Conservation (phyloP, 345 rosid species). For the Moricandia arvensis region DNA sequence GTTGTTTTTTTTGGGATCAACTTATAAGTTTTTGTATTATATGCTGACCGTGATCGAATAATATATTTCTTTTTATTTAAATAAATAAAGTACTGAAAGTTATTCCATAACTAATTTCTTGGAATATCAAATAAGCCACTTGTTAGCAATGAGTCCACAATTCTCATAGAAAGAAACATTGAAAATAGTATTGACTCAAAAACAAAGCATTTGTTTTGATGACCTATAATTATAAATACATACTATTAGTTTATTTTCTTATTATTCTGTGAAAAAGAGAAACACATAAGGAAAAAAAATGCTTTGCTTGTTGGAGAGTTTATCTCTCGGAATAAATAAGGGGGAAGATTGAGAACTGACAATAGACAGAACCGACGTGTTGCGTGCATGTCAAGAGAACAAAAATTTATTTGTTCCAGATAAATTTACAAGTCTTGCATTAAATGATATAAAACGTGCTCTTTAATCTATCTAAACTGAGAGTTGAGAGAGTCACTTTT, state of each 20-base stretch:
- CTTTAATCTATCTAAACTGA: background rate
- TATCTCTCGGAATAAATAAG: constrained; percentile 2
- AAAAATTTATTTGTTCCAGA: constrained; percentile 2
- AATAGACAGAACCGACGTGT: constrained; percentile 28
- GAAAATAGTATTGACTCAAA: background rate
- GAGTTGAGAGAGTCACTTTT: background rate
- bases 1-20: too few species aligned
- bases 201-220: background rate
- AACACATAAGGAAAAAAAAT: constrained; percentile 4
- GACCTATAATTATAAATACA: too few species aligned
- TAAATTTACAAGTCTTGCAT: constrained; percentile 1
- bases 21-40: background rate
- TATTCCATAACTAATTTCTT: constrained; percentile 25
- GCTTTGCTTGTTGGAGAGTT: constrained; percentile 35
- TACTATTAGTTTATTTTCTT: background rate
- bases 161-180: background rate
- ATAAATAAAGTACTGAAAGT: background rate
- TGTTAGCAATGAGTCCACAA: constrained; percentile 10
- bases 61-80: background rate
- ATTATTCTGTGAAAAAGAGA: background rate
- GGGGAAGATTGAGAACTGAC: constrained; percentile 8
- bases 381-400: constrained; percentile 31
- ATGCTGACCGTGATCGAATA: background rate
- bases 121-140: constrained; percentile 24
- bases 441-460: background rate